Evolutionary conservation across 352 stramenopile genomes (phyloP).

Genomic region (Pythium phragmitis): DNA sequence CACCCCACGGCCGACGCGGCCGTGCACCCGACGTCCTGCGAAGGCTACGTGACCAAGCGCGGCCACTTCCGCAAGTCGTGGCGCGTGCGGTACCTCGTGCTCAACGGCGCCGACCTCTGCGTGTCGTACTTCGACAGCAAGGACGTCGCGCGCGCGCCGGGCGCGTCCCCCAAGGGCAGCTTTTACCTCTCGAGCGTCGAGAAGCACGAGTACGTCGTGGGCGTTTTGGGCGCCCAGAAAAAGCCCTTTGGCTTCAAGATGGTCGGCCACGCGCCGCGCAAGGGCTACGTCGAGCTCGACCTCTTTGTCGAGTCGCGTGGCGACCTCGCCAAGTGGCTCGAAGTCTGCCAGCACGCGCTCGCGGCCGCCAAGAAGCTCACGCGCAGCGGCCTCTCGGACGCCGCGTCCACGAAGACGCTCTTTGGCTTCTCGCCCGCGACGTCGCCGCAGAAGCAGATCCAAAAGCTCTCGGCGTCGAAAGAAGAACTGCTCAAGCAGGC

Average conservation of each 20-base stretch:
- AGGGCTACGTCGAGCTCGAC: slow-evolving; percentile 80
- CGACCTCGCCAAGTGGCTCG: slow-evolving; percentile 77
- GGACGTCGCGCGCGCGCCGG: slow-evolving; percentile 37
- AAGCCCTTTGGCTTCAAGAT: slow-evolving; percentile 87
- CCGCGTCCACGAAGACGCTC: slow-evolving; percentile 41
- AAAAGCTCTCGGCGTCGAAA: slow-evolving; percentile 59
- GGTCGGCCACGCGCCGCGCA: slow-evolving; percentile 69
- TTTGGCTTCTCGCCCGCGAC: slow-evolving; percentile 48
- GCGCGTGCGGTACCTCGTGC: slow-evolving; percentile 73
- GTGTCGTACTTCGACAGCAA: slow-evolving; percentile 82
- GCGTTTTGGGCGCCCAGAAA: slow-evolving; percentile 57
- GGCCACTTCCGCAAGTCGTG: slow-evolving; percentile 85
- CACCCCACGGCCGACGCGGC: slow-evolving; percentile 12
- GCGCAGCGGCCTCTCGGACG: slow-evolving; percentile 30
- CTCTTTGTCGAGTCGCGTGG: slow-evolving; percentile 66
- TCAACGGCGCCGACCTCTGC: slow-evolving; percentile 66
- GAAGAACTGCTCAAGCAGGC: slow-evolving; percentile 69
- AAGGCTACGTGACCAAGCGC: slow-evolving; percentile 86
- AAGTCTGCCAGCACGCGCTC: slow-evolving; percentile 74
- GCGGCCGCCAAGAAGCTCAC: slow-evolving; percentile 52
- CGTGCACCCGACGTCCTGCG: slow-evolving; percentile 63
- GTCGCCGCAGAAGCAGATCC: slow-evolving; percentile 65
- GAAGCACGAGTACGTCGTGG: slow-evolving; percentile 77
- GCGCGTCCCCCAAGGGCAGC: slow-evolving; percentile 46
- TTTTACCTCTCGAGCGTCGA: slow-evolving; percentile 81